Conservation (phyloP, 2,329 filamentous ascomycete genomes). For the Claviceps lovelessii region DNA sequence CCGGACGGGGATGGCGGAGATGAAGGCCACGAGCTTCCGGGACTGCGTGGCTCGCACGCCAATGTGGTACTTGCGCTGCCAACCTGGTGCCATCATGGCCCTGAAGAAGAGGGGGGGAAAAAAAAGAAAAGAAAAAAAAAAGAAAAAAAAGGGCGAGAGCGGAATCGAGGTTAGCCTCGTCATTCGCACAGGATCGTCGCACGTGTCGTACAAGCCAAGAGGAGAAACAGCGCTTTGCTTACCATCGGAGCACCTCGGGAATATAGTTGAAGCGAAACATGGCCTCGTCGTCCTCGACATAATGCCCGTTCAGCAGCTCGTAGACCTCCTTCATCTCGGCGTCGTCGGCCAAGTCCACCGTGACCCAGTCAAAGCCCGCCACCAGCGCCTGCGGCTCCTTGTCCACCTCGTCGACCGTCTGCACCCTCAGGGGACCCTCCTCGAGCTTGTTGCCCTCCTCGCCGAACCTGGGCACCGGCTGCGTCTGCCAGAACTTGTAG, state of each 20-base stretch:
- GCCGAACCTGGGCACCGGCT: conserved; percentile 80
- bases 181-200: no score
- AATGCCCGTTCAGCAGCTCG: conserved; percentile 81
- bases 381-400: conserved; percentile 63
- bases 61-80: conserved; percentile 88
- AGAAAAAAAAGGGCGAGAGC: background rate
- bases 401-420: conserved; percentile 63
- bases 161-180: background rate
- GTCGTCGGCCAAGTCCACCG: conserved; percentile 69
- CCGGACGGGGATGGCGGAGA: conserved; percentile 79
- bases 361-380: conserved; percentile 86
- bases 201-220: no score
- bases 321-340: conserved; percentile 78
- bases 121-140: no score
- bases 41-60: conserved; percentile 77
- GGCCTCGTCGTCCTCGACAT: conserved; percentile 91
- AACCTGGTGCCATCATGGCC: conserved; percentile 89
- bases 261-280: conserved; percentile 98
- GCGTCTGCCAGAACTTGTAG: conserved; percentile 98
- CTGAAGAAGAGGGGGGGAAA: conserved; percentile 24
- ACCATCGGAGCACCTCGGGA: conserved; percentile 77
- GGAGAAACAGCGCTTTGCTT: conserved; percentile 12
- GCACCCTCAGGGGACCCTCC: conserved; percentile 74
- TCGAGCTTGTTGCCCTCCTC: conserved; percentile 39
- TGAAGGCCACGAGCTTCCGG: conserved; percentile 83